Conservation (phyloP, 257 asterid species). For the Prunella vulgaris region DNA sequence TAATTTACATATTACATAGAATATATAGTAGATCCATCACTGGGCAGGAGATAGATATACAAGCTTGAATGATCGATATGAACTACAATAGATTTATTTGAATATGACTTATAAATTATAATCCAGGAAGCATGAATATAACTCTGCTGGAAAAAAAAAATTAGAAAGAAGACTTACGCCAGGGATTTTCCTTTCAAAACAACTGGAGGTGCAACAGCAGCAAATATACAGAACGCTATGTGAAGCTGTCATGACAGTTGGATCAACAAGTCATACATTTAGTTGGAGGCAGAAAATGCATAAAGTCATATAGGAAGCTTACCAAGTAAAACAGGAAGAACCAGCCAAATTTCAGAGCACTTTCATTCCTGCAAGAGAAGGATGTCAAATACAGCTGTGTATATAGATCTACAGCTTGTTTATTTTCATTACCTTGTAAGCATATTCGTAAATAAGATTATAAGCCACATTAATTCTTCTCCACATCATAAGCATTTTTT, state of each 20-base stretch:
- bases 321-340: constrained; percentile 90
- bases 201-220: constrained; percentile 94
- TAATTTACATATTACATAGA: no score
- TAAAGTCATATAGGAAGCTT: constrained; percentile 19
- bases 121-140: not conserved
- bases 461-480: not conserved
- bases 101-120: not conserved
- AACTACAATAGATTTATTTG: not conserved
- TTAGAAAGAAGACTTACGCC: constrained; percentile 51
- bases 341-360: constrained; percentile 87
- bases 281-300: not conserved
- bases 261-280: not conserved
- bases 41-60: not conserved
- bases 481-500: not conserved
- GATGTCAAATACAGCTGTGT: not conserved
- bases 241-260: constrained; percentile 58
- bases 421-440: not conserved
- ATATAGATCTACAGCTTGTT: not conserved
- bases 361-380: constrained; percentile 63
- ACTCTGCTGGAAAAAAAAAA: not conserved
- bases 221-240: constrained; percentile 69
- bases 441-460: not conserved
- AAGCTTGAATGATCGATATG: not conserved
- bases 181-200: constrained; percentile 91
- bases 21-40: no score